phyloP scores from a whole-genome alignment of 495 filamentous ascomycete genomes.

The Trichocladium uniseriatum region DNA sequence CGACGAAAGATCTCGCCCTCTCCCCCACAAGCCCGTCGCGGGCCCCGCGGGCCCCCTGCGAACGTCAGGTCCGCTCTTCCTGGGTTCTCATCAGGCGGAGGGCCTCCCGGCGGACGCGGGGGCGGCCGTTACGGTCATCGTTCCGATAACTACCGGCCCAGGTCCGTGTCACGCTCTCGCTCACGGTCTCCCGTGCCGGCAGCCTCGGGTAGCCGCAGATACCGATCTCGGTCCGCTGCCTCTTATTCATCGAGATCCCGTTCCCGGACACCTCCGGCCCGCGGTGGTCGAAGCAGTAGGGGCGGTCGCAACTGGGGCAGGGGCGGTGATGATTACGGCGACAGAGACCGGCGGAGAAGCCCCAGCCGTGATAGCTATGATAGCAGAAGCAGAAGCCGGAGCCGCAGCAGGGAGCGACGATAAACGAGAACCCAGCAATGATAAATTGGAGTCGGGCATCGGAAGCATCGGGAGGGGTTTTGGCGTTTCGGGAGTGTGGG shows the following conservation, averaged over 20 bases:
- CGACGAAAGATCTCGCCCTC: constrained; percentile 54
- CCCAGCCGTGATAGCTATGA: constrained; percentile 55
- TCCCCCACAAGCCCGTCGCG: constrained; percentile 41
- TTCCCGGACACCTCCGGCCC: constrained; percentile 39
- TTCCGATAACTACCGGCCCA: constrained; percentile 46
- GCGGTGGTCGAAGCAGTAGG: constrained; percentile 34
- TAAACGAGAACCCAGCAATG: background rate
- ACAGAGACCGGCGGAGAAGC: constrained; percentile 36
- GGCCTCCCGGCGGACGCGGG: constrained; percentile 24
- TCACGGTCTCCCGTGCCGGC: constrained; percentile 34
- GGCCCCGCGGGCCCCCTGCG: constrained; percentile 36
- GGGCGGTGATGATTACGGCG: constrained; percentile 1
- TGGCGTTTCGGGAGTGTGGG: constrained; percentile 4
- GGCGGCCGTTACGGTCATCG: constrained; percentile 35
- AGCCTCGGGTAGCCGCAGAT: constrained; percentile 25
- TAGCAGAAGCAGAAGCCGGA: constrained; percentile 23
- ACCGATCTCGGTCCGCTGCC: constrained; percentile 43
- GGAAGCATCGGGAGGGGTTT: background rate
- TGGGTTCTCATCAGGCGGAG: constrained; percentile 19
- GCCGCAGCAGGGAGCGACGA: constrained; percentile 22
- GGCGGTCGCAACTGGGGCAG: constrained; percentile 30
- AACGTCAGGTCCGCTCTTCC: constrained; percentile 23
- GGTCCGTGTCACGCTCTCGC: constrained; percentile 39
- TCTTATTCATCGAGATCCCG: constrained; percentile 45
- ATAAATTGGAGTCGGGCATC: background rate